These are phyloP conservation scores for Chloris gayana DNA, from an alignment of 176 grass and related monocot genomes.

Conservation along the genomic window DNA sequence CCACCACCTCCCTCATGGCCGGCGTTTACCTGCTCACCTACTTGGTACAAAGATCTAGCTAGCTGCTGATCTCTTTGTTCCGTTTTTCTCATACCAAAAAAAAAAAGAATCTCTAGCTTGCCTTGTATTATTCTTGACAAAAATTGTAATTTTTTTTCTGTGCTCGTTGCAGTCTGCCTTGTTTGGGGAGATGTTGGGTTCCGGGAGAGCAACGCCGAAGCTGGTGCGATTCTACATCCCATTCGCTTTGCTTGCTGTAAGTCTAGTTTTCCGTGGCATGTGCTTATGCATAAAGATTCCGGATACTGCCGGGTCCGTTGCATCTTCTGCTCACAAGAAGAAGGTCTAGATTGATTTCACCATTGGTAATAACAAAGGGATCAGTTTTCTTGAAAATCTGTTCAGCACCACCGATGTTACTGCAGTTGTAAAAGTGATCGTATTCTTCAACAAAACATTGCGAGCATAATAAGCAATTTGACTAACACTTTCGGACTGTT, in stretches of 20 bases:
- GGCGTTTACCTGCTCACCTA: conserved; percentile 57
- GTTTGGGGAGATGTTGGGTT: conserved; percentile 60
- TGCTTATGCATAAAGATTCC: background rate
- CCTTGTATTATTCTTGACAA: background rate
- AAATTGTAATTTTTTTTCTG: background rate
- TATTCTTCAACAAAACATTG: too few species aligned
- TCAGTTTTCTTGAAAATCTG: too few species aligned
- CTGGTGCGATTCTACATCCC: conserved; percentile 55
- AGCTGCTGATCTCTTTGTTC: too few species aligned
- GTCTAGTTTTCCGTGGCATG: conserved; percentile 53
- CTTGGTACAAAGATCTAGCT: conserved; percentile 65
- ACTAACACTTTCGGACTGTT: too few species aligned
- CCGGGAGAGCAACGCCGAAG: conserved; percentile 66
- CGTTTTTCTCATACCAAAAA: too few species aligned
- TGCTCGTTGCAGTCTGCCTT: conserved; percentile 55
- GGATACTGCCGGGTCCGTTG: conserved; percentile 14
- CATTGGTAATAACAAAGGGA: background rate
- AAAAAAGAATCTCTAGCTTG: too few species aligned
- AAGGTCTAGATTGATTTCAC: conserved; percentile 5
- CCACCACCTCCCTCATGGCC: conserved; percentile 64
- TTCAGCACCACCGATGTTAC: too few species aligned
- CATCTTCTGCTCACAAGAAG: conserved; percentile 53
- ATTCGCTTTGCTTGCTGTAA: conserved; percentile 45
- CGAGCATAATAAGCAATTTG: too few species aligned
- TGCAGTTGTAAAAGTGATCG: too few species aligned